Evolutionary conservation across 1,139 yeast species (phyloP).

Genomic region (Saccharomyces hybrid): DNA sequence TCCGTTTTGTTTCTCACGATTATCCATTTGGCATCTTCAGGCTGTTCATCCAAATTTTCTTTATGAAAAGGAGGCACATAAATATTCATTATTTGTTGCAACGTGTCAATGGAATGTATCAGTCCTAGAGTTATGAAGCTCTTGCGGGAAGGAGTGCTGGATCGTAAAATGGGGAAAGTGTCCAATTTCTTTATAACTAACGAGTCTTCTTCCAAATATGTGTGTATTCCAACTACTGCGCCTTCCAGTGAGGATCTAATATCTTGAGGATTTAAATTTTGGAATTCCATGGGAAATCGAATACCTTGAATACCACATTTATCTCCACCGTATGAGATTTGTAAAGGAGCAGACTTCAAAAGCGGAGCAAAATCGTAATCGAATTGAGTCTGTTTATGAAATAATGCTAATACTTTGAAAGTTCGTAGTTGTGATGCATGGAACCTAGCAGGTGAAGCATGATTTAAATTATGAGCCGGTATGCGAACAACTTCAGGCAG

Average conservation of each 20-base stretch:
- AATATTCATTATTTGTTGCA: constrained; percentile 41
- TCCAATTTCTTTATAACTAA: constrained; percentile 2
- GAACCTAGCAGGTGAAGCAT: constrained; percentile 12
- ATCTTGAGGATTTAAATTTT: constrained; percentile 36
- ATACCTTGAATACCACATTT: constrained; percentile 25
- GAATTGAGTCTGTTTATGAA: constrained; percentile 38
- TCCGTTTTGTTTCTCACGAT: constrained; percentile 63
- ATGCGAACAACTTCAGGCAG: constrained; percentile 16
- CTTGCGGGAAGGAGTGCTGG: neutral
- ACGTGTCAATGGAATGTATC: constrained; percentile 54
- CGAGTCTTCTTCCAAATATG: constrained; percentile 14
- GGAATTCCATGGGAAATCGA: constrained; percentile 34
- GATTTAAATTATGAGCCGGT: constrained; percentile 9
- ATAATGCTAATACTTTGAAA: constrained; percentile 44
- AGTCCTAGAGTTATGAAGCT: constrained; percentile 41
- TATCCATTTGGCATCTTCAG: constrained; percentile 36
- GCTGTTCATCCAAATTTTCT: neutral
- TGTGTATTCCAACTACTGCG: constrained; percentile 45
- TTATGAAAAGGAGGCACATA: constrained; percentile 42
- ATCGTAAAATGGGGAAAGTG: constrained; percentile 15
- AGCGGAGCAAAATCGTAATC: constrained; percentile 48
- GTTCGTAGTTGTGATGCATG: constrained; percentile 44
- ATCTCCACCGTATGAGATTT: constrained; percentile 38
- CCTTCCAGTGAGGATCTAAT: constrained; percentile 44
- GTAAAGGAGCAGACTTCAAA: constrained; percentile 42